Conservation (phyloP, 768 basidiomycete species). For the Amanita molliuscula region DNA sequence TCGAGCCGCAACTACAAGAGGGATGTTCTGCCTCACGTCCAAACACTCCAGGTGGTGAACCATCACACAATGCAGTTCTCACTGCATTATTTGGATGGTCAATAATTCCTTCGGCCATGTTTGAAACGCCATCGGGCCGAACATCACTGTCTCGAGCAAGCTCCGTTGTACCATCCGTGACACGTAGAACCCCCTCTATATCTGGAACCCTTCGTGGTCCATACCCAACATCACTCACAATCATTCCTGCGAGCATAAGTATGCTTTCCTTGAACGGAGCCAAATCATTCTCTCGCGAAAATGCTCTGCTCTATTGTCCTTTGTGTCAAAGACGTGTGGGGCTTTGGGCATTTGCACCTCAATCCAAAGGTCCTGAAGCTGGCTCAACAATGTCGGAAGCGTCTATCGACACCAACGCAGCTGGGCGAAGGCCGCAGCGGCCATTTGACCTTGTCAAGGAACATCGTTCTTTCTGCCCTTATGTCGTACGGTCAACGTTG, state of each 20-base stretch:
- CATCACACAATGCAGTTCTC: conserved; percentile 33
- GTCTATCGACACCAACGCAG: conserved; percentile 11
- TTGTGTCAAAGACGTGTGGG: conserved; percentile 76
- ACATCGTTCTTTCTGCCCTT: conserved; percentile 83
- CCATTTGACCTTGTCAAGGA: conserved; percentile 71
- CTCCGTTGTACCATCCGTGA: conserved; percentile 14
- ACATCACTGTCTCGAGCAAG: conserved; percentile 24
- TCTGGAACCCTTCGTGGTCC: conserved; percentile 15
- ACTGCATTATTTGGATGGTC: conserved; percentile 43
- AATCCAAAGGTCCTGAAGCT: background rate
- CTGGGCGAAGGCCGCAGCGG: conserved; percentile 25
- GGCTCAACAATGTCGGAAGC: background rate
- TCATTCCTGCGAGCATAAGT: background rate
- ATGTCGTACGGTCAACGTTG: conserved; percentile 58
- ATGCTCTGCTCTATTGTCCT: conserved; percentile 49
- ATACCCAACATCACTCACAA: conserved; percentile 14
- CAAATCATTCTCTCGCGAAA: conserved; percentile 21
- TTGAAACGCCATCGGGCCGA: conserved; percentile 18
- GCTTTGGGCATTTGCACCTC: conserved; percentile 52
- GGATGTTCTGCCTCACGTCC: conserved; percentile 10
- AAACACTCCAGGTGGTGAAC: conserved; percentile 10
- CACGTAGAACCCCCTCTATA: conserved; percentile 8
- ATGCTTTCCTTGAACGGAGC: background rate
- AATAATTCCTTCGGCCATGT: conserved; percentile 23
- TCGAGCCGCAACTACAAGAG: conserved; percentile 10